Evolutionary conservation across 2,329 filamentous ascomycete species (phyloP), one percentile per base, ranked within the genome.

Genomic region (Rachicladosporium sp.): DNA sequence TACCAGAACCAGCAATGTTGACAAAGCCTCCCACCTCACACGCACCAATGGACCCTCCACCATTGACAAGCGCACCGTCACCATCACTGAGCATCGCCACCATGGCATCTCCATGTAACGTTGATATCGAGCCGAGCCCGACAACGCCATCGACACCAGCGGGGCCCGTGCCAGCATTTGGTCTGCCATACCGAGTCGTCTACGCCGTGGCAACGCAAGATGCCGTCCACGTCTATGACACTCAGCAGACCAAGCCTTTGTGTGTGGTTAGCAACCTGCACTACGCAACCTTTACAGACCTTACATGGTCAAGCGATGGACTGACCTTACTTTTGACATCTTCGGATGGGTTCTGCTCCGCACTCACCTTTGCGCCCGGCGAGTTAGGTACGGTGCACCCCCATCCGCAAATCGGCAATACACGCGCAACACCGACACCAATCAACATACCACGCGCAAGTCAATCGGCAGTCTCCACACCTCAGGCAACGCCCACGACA

Each of bases 151-250:
- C 56, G 11, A 64, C 71, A 4, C 60, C 66, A 5, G 43, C 56
- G 23, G 66, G 65, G 2, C 68, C 68, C 11, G 50, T 58, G 41
- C 71, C 82, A 13, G 81, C 82, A 1, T 96, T 98, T 61, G 75
- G 79, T 2, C 67, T 98, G 33, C 82, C 87, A 1, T 96, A 98
- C 60, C 80, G 91, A 19, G 87, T 98, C 69, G 74, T 98, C 0
- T 98, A 96, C 62, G 91, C 89, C 3, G 89, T 98, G 30, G 93
- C 91, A 6, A 98, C 91, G 0, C 89, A 96, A 57, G 91, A 98
- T 62, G 84, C 91, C 0, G 84, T 98, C 3, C 69, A 95, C 33
- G 72, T 98, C 13, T 98, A 98, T 56, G 91, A 98, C 61, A 98
- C 91, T 0, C 91, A 98, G 56, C 91, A 98, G 57, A 42, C 40